Conservation (phyloP, 352 stramenopile genomes). For the Elongisporangium senticosum region DNA sequence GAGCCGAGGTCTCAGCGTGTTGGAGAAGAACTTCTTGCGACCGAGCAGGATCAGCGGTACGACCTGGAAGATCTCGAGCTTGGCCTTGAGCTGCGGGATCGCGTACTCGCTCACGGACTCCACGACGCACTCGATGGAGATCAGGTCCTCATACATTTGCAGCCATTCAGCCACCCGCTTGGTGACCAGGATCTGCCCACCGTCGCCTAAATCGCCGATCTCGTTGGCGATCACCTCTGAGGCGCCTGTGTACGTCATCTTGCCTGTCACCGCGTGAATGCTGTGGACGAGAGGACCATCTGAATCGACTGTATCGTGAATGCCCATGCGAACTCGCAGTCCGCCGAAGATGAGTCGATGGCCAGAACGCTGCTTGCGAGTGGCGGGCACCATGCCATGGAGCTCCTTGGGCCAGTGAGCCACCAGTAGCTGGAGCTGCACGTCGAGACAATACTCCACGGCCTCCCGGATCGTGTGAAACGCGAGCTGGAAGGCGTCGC, state of each 20-base stretch:
- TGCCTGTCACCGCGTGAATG: conserved; percentile 45
- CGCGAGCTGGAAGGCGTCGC: conserved; percentile 55
- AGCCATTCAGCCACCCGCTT: conserved; percentile 47
- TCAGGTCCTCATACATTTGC: conserved; percentile 35
- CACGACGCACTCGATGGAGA: conserved; percentile 37
- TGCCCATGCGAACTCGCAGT: conserved; percentile 54
- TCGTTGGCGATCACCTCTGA: conserved; percentile 49
- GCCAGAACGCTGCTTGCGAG: conserved; percentile 26
- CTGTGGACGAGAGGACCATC: conserved; percentile 39
- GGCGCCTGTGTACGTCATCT: conserved; percentile 56
- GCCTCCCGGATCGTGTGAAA: conserved; percentile 56
- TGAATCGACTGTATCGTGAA: conserved; percentile 40
- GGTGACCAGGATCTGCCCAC: conserved; percentile 51
- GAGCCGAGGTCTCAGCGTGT: conserved; percentile 17
- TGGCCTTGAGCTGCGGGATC: conserved; percentile 36
- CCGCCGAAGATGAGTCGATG: conserved; percentile 43
- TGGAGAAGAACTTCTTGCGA: conserved; percentile 43
- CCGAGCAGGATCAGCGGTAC: conserved; percentile 31
- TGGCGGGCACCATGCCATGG: conserved; percentile 34
- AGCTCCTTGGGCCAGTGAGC: conserved; percentile 52
- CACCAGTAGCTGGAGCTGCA: conserved; percentile 47
- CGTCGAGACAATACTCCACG: conserved; percentile 55
- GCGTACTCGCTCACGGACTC: conserved; percentile 38
- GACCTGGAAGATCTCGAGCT: conserved; percentile 47
- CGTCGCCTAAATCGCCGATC: conserved; percentile 46